Base-by-base conservation (phyloP, 2,329 filamentous ascomycete genomes). In the Pyrenophora graminea region DNA sequence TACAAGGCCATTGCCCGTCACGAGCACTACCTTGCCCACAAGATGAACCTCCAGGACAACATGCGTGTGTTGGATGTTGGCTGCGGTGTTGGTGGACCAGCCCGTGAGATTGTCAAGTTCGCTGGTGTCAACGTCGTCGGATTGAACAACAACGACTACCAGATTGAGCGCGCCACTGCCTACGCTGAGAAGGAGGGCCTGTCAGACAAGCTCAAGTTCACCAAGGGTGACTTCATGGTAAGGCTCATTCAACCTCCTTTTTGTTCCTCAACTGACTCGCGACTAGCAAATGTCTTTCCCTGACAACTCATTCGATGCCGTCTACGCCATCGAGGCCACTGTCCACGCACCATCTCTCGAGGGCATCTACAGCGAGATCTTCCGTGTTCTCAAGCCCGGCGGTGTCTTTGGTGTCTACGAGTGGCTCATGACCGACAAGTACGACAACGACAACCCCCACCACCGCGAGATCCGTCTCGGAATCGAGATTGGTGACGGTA, bases 81-180 rank as follows among this genome's bases (percentile, higher is more conserved):
- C 55, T 99, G 94, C 69, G 94, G 94, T 82, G 91, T 97, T 48
- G 94, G 94, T 67, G 94, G 94, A 39, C 94, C 94, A 18, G 94
- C 93, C 6, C 85, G 92, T 56, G 92, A 97, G 80, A 97, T 99
- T 67, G 90, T 90, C 77, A 95, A 95, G 78, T 99, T 99, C 79
- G 88, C 90, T 9, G 93, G 90, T 55, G 88, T 85, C 65, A 91
- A 97, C 66, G 84, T 97, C 58, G 88, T 91, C 19, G 94, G 94
- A 37, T 79, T 97, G 73, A 99, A 97, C 85, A 97, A 97, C 85
- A 97, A 97, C 77, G 91, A 97, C 79, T 99, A 99, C 81, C 94
- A 97, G 79, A 96, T 97, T 62, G 85, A 97, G 73, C 90, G 94
- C 61, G 93, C 92, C n/a, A 91, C 86, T 12, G 80, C 82, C 47